Conservation (phyloP, 2,329 filamentous ascomycete species). For the Pseudogymnoascus sp. region DNA sequence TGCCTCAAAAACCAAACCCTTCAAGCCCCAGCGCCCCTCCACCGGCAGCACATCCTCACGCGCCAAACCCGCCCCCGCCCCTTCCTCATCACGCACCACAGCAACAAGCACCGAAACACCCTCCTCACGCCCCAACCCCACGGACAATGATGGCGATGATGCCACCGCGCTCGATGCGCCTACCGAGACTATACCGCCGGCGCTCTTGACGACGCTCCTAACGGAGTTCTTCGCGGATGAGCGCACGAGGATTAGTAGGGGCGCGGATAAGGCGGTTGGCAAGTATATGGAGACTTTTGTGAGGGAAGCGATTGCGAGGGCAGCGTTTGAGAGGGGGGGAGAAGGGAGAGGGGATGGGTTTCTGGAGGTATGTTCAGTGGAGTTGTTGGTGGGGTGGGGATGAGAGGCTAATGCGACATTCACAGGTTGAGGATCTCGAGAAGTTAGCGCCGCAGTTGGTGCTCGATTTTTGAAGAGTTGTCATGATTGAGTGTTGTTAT, state of each 20-base stretch:
- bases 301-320: slow-evolving; percentile 75
- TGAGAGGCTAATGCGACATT: neutral
- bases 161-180: slow-evolving; percentile 3
- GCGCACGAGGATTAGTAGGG: slow-evolving; percentile 65
- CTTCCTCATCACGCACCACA: neutral
- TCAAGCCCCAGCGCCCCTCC: slow-evolving; percentile 8
- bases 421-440: slow-evolving; percentile 78
- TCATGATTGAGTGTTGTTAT: neutral
- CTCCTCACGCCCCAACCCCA: slow-evolving; percentile 5
- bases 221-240: slow-evolving; percentile 68
- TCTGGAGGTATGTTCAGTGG: slow-evolving; percentile 54
- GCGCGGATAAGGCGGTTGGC: slow-evolving; percentile 67
- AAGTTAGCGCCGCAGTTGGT: slow-evolving; percentile 78
- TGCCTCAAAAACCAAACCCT: slow-evolving; percentile 11
- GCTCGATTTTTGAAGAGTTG: slow-evolving; percentile 68
- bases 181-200: slow-evolving; percentile 51
- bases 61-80: neutral
- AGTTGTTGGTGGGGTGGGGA: neutral
- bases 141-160: neutral
- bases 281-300: slow-evolving; percentile 92
- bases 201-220: slow-evolving; percentile 67
- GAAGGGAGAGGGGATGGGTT: slow-evolving; percentile 48
- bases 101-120: neutral
- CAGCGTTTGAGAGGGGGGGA: slow-evolving; percentile 56
- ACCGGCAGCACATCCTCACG: neutral